These are phyloP conservation scores for Yarrowia porcina DNA, from an alignment of 805 yeast species.

Conservation along the genomic window DNA sequence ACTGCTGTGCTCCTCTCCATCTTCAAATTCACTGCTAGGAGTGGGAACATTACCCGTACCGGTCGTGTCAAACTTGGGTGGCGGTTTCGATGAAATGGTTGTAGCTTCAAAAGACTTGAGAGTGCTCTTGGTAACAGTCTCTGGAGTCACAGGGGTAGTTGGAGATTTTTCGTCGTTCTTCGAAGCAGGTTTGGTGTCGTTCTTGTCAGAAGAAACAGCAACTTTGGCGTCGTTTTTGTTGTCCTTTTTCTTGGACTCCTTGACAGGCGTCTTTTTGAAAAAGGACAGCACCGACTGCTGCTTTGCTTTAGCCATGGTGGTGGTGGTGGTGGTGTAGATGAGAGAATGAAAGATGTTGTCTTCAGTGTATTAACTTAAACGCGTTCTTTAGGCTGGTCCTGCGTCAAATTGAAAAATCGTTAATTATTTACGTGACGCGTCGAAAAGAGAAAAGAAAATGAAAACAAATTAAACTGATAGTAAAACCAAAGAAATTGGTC, in stretches of 20 bases:
- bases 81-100: conserved; percentile 4
- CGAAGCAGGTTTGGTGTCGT: too few species aligned
- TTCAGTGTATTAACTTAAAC: not conserved
- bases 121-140: not conserved
- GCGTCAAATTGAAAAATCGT: not conserved
- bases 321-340: not conserved
- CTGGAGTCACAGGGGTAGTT: conserved; percentile 3
- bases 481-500: not conserved
- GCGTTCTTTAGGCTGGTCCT: conserved; percentile 12
- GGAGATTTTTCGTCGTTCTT: not conserved
- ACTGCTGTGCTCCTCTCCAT: conserved; percentile 1
- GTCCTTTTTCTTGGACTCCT: conserved; percentile 2
- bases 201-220: too few species aligned
- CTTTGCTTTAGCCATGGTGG: conserved; percentile 17
- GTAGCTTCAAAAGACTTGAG: conserved; percentile 8
- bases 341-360: not conserved
- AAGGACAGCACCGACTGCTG: conserved; percentile 22
- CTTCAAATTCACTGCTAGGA: conserved; percentile 21
- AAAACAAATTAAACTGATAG: too few species aligned
- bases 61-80: conserved; percentile 10
- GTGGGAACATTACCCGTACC: conserved; percentile 17
- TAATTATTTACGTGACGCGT: conserved; percentile 14
- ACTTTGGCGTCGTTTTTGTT: too few species aligned
- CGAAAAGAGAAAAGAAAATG: not conserved
- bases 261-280: conserved; percentile 24